These are phyloP conservation scores for Hemisphaericaspora xylanilytica DNA, from an alignment of 1,139 yeast genomes.

Conservation along the genomic window DNA sequence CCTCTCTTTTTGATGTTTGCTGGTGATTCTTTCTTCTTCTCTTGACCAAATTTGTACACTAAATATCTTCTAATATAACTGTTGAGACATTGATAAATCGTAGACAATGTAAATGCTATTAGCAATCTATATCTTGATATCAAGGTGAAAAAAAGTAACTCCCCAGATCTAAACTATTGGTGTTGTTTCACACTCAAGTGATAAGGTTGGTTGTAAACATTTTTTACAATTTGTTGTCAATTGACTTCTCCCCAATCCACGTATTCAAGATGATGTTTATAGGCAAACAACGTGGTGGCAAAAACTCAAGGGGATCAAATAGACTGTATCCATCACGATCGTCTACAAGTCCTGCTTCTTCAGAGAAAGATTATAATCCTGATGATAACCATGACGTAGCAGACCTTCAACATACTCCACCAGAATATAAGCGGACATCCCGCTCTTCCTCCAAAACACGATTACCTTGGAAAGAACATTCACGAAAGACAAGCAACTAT, in stretches of 20 bases:
- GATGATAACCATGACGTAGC: no score
- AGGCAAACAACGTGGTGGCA: neutral
- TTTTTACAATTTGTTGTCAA: no score
- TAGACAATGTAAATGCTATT: no score
- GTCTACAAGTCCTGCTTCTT: neutral
- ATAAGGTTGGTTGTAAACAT: no score
- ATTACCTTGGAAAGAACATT: neutral
- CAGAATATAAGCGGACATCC: slow-evolving; percentile 1
- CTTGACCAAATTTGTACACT: neutral
- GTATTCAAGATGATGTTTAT: neutral
- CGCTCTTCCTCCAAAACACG: neutral
- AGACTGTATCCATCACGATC: neutral
- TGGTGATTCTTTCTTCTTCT: neutral
- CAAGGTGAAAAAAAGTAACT: no score
- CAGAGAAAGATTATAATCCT: neutral
- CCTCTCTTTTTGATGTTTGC: neutral
- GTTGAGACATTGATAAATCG: no score
- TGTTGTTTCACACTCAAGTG: no score
- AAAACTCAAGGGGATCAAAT: no score
- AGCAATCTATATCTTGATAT: no score
- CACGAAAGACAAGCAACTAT: neutral
- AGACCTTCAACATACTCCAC: slow-evolving; percentile 1
- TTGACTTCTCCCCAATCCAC: no score
- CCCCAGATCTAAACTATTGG: no score
- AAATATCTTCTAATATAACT: no score